Evolutionary conservation across 2,329 filamentous ascomycete species (phyloP).

Genomic region (Zalaria sp.): DNA sequence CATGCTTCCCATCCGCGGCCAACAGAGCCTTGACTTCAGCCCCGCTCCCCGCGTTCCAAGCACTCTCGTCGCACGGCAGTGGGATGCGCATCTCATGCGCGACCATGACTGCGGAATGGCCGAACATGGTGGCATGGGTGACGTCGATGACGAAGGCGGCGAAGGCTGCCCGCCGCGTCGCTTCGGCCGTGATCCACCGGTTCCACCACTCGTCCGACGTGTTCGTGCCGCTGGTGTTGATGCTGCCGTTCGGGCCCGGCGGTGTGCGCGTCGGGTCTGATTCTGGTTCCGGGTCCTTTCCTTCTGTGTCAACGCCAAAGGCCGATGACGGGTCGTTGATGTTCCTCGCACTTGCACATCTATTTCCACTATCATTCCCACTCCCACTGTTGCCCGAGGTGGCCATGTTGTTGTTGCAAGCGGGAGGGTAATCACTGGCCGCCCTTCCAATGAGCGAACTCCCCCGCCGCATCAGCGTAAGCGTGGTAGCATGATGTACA

Average conservation of each 20-base stretch:
- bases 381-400: too few relatives aligned
- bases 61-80: constrained; percentile 77
- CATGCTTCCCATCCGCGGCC: constrained; percentile 54
- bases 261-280: constrained; percentile 30
- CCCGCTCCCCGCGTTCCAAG: constrained; percentile 84
- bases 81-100: constrained; percentile 88
- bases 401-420: constrained; percentile 30
- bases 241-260: constrained; percentile 33
- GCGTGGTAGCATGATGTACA: constrained; percentile 89
- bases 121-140: constrained; percentile 95
- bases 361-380: too few relatives aligned
- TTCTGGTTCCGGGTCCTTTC: too few relatives aligned
- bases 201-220: constrained; percentile 88
- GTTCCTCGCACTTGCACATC: too few relatives aligned
- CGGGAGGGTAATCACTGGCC: constrained; percentile 70
- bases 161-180: constrained; percentile 78
- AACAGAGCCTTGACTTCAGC: constrained; percentile 78
- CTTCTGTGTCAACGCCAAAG: too few relatives aligned
- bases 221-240: constrained; percentile 33
- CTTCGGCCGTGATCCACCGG: constrained; percentile 88
- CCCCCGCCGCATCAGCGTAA: constrained; percentile 88
- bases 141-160: constrained; percentile 92
- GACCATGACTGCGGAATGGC: constrained; percentile 92
- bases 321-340: too few relatives aligned
- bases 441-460: constrained; percentile 81